phyloP scores from a whole-genome alignment of 2,329 filamentous ascomycete genomes.

The Cladophialophora exuberans region DNA sequence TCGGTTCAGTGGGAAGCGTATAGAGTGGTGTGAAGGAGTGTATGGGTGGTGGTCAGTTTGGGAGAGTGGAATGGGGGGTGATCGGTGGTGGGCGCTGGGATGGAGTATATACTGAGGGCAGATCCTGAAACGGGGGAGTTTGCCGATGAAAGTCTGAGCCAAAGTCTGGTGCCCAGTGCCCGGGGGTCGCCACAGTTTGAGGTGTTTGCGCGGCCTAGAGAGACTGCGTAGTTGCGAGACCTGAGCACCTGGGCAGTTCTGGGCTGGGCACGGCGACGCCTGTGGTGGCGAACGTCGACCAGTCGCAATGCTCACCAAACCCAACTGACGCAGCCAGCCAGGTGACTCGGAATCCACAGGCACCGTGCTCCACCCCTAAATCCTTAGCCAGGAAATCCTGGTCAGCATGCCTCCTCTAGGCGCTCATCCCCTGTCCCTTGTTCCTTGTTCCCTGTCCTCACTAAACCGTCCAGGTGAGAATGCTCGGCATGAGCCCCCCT shows the following conservation, averaged over 20 bases:
- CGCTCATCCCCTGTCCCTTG: conserved; percentile 20
- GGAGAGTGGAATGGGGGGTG: conserved; percentile 4
- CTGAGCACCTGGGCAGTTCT: conserved; percentile 5
- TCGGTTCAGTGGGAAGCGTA: too few relatives aligned
- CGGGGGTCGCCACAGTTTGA: conserved; percentile 21
- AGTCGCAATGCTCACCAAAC: conserved; percentile 21
- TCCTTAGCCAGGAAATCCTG: conserved; percentile 15
- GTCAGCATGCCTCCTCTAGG: too few relatives aligned
- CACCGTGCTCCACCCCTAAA: conserved; percentile 27
- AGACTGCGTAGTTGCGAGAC: conserved; percentile 2
- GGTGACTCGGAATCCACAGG: conserved; percentile 27
- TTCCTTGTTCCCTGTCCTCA: conserved; percentile 21
- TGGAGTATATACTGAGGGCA: conserved; percentile 28
- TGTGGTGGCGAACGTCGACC: conserved; percentile 7
- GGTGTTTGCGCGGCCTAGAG: conserved; percentile 24
- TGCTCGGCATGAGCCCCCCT: conserved; percentile 2
- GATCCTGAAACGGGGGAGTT: conserved; percentile 23
- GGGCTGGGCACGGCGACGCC: background rate
- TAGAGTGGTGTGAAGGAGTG: background rate
- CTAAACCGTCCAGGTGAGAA: conserved; percentile 4
- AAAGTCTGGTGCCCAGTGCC: conserved; percentile 12
- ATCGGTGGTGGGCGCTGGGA: conserved; percentile 15
- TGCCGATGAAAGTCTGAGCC: conserved; percentile 12
- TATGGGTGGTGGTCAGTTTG: background rate
- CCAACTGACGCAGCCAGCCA: conserved; percentile 12